These are phyloP conservation scores for Citrus reticulata DNA, from an alignment of 345 rosid genomes.

Conservation along the genomic window DNA sequence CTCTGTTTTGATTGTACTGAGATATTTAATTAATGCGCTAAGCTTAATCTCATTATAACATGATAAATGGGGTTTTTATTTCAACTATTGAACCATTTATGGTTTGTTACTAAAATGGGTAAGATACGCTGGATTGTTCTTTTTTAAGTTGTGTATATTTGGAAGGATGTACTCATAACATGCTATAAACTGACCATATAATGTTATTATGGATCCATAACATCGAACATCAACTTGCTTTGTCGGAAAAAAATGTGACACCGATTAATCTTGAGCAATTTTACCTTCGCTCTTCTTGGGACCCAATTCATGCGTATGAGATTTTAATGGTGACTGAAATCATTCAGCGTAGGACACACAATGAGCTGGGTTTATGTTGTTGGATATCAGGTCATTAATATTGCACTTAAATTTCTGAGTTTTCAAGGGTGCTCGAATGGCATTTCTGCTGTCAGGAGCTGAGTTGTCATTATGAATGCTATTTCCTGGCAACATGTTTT, in stretches of 20 bases:
- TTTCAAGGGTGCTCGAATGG: neutral
- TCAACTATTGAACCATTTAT: neutral
- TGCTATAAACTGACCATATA: neutral
- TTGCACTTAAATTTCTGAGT: neutral
- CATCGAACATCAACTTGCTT: neutral
- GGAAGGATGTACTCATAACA: neutral
- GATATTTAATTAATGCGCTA: neutral
- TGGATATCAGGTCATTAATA: neutral
- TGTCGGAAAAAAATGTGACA: neutral
- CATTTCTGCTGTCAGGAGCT: neutral
- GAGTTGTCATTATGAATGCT: neutral
- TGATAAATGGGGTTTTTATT: neutral
- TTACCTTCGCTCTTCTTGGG: neutral
- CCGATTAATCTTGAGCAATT: too few species aligned
- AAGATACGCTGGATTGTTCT: neutral
- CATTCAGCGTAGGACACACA: neutral
- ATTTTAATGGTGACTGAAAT: neutral
- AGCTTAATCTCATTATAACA: neutral
- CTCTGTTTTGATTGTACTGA: neutral
- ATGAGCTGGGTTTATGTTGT: neutral
- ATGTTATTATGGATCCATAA: neutral
- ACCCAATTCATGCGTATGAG: neutral
- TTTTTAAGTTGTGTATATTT: neutral
- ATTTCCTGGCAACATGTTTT: neutral
- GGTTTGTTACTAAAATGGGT: neutral